Conservation (phyloP, 805 yeast species). For the Ogataea pignaliae region DNA sequence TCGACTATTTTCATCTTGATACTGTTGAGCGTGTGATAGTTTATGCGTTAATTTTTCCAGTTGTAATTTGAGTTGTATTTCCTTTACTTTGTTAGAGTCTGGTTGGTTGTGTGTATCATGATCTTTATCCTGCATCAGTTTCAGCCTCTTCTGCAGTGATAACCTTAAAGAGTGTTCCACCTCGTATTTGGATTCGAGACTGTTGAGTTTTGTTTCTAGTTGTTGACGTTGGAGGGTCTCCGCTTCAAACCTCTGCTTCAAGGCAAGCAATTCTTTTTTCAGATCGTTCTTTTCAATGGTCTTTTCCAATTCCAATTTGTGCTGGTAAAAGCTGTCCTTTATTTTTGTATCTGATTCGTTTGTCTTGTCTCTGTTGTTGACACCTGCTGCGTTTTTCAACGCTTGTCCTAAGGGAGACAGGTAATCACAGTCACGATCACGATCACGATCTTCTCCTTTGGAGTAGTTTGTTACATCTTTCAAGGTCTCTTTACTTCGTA, state of each 20-base stretch:
- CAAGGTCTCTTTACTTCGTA: no score
- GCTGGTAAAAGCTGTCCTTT: background rate
- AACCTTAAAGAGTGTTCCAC: no score
- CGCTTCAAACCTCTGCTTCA: constrained; percentile 3
- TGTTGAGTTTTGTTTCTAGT: background rate
- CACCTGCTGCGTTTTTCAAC: no score
- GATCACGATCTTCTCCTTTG: background rate
- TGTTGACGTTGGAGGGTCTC: constrained; percentile 3
- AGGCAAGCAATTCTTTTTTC: constrained; percentile 2
- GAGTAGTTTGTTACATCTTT: constrained; percentile 2
- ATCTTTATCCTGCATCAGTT: no score
- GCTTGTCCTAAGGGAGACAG: no score
- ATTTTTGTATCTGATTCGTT: background rate
- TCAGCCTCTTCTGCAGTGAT: no score
- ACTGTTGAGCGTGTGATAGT: no score
- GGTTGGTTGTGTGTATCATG: no score
- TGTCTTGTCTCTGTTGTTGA: background rate
- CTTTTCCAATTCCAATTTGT: constrained; percentile 6
- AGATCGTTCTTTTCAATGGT: constrained; percentile 6
- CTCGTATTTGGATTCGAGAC: background rate
- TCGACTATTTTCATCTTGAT: no score
- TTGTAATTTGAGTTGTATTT: no score
- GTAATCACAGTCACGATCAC: background rate
- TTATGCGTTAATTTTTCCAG: no score
- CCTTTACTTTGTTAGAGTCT: no score